Evolutionary conservation across 768 basidiomycete species (phyloP).

Genomic region (Agrocybe pediades): DNA sequence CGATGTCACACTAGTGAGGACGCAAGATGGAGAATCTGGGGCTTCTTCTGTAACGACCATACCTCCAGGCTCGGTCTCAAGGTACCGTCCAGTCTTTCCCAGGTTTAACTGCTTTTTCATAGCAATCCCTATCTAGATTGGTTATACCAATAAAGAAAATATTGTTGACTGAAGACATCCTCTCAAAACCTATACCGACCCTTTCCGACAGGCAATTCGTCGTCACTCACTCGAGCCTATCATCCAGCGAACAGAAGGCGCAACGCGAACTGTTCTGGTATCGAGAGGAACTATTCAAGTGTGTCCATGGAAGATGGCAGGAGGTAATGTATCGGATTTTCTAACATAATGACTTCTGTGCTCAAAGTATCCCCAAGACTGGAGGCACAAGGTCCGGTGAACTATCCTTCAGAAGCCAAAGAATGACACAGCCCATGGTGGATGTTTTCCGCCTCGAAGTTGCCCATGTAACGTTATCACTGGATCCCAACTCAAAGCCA

Average conservation of each 20-base stretch:
- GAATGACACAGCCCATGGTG: constrained; percentile 79
- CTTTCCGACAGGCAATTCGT: constrained; percentile 91
- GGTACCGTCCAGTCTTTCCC: constrained; percentile 48
- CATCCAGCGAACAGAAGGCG: constrained; percentile 54
- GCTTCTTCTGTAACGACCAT: constrained; percentile 58
- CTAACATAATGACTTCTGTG: background rate
- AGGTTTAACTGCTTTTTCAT: background rate
- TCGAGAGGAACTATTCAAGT: constrained; percentile 80
- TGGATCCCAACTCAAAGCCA: constrained; percentile 30
- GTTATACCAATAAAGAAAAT: constrained; percentile 76
- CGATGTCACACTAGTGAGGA: constrained; percentile 76
- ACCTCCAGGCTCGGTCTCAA: constrained; percentile 85
- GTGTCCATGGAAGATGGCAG: constrained; percentile 74
- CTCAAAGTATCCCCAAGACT: constrained; percentile 49
- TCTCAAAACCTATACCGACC: constrained; percentile 77
- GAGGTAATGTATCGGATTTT: constrained; percentile 59
- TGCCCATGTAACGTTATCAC: constrained; percentile 57
- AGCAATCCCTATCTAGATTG: constrained; percentile 40
- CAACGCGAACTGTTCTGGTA: constrained; percentile 96
- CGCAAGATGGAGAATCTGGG: constrained; percentile 56
- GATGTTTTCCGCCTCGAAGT: constrained; percentile 72
- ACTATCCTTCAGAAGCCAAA: constrained; percentile 75
- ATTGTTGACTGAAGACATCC: constrained; percentile 53
- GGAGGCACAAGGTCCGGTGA: constrained; percentile 78
- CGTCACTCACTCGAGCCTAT: constrained; percentile 70